Base-by-base conservation (phyloP, 1,139 yeast species). In the Wickerhamomyces sp. region DNA sequence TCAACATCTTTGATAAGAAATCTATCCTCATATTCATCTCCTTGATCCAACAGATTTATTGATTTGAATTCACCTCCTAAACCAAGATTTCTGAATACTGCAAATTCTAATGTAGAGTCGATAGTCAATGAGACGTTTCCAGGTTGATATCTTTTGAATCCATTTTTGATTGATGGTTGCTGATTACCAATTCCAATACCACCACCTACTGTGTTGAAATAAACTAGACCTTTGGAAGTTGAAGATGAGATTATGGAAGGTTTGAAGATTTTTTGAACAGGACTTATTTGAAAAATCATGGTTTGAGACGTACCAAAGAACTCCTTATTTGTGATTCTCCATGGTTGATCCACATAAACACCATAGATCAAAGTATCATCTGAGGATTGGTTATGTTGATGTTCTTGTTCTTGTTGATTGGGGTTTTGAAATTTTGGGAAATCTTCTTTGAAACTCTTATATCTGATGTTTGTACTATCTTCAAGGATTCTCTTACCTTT, bases 121-220 rank as follows among this genome's bases (percentile, higher is more conserved):
- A 89, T 59, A 0, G 91, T 81, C 16, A 89, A 60, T 1, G 95
- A 84, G 0, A 86, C 84, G 46, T 79, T 82, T 0, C 95, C 95
- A 15, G 74, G 72, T 11, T 46, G 47, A 41, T 62, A 69, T 24
- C 66, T 62, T 57, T 44, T 65, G 50, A 25, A 50, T 2, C 65
- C 65, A 34, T 64, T 63, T 45, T 72, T 78, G 33, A 72, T 61
- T 2, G 62, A 40, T 0, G 89, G 88, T 40, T 80, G 85, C 10
- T 58, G 31, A 39, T 77, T 71, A 0, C 97, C 97, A 52, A 85
- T 71, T 0, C 95, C 96, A 14, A 88, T 58, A 0, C 96, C 95
- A 41, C 85, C 73, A 1, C 89, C 89, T 6, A 70, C 48, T 6
- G 78, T 80, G 46, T 77, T 80, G 57, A 83, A 81, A 51, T 80